Evolutionary conservation across 352 stramenopile species (phyloP).

Genomic region (Globisporangium recalcitrans): DNA sequence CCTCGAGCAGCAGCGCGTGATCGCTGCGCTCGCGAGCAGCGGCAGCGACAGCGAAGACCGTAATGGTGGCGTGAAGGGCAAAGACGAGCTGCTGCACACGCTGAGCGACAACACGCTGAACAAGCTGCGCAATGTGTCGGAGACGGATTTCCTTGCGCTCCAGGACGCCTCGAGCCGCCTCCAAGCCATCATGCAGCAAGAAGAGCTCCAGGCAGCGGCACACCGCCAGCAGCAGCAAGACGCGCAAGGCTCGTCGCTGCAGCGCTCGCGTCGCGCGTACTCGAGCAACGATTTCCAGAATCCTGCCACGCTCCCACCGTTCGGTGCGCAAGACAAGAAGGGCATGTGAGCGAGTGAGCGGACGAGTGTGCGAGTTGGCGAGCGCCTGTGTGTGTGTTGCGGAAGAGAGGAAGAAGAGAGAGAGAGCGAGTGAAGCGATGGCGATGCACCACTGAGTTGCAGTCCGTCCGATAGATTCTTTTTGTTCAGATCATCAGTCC

Average conservation of each 20-base stretch:
- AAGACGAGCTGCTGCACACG: constrained; percentile 58
- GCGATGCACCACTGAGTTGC: not conserved
- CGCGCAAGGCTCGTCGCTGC: constrained; percentile 37
- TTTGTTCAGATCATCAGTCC: not conserved
- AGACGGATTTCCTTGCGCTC: constrained; percentile 57
- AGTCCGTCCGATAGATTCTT: not conserved
- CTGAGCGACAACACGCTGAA: constrained; percentile 69
- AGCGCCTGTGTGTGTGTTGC: not conserved
- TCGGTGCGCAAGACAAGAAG: constrained; percentile 5
- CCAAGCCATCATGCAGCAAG: constrained; percentile 56
- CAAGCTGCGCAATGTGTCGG: constrained; percentile 59
- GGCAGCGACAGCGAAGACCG: constrained; percentile 54
- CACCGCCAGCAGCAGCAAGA: constrained; percentile 28
- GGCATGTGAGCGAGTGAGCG: constrained; percentile 6
- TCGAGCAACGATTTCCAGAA: constrained; percentile 59
- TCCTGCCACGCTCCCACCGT: constrained; percentile 7
- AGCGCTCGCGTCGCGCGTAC: constrained; percentile 48
- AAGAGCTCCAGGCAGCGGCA: constrained; percentile 23
- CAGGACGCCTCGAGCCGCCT: constrained; percentile 58
- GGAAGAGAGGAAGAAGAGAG: not conserved
- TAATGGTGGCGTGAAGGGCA: constrained; percentile 16
- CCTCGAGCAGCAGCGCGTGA: constrained; percentile 73
- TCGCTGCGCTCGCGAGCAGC: constrained; percentile 51
- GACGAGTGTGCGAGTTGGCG: not conserved
- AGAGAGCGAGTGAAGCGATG: not conserved